Percentiles rank a stretch among this genome's conserved stretches.
These are phyloP conservation scores for Chlamydomonas schloesseri DNA, from an alignment of 139 green algal species.

Conservation along the genomic window DNA sequence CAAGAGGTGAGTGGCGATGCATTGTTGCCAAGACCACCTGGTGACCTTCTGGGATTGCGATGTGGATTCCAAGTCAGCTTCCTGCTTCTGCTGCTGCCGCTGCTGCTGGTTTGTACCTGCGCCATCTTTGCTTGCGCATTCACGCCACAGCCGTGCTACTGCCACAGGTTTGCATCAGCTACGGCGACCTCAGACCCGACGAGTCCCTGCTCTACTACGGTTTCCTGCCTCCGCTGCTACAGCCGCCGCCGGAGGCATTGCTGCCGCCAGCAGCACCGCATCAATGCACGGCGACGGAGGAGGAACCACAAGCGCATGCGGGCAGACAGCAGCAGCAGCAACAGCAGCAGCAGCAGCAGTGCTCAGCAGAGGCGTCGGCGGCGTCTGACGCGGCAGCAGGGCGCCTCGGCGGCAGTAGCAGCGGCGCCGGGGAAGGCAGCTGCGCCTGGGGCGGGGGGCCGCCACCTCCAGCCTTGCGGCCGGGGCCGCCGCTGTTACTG, in stretches of 20 bases:
- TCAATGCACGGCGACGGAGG: too few species aligned
- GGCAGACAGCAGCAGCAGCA: neutral
- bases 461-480: neutral
- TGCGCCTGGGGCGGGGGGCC: too few species aligned
- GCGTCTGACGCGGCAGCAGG: neutral
- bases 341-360: neutral
- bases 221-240: neutral
- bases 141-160: too few species aligned
- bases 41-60: neutral
- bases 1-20: conserved; percentile 8
- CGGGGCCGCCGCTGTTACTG: neutral
- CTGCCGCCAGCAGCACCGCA: too few species aligned
- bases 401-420: neutral
- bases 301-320: neutral
- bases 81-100: neutral
- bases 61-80: neutral
- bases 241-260: too few species aligned
- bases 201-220: conserved; percentile 43
- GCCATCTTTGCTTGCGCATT: neutral
- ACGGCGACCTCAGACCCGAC: conserved; percentile 29
- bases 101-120: neutral
- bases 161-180: conserved; percentile 41
- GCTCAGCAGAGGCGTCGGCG: too few species aligned
- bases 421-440: too few species aligned
- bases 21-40: neutral